phyloP scores from a whole-genome alignment of 805 yeast species.

The Saturnispora besseyi region DNA sequence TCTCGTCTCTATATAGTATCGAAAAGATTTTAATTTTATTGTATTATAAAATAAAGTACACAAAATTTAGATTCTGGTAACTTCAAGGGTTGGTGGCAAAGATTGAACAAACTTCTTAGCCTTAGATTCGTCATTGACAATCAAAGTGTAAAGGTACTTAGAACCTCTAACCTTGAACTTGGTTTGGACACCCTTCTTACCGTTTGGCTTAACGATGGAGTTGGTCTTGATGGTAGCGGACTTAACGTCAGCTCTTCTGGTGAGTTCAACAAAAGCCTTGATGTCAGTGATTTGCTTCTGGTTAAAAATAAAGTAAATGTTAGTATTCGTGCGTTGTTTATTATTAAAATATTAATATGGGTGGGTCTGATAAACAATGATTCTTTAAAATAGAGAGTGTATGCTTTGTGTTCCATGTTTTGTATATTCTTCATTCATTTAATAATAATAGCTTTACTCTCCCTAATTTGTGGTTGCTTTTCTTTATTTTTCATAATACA shows the following conservation, averaged over 20 bases:
- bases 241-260: conserved; percentile 92
- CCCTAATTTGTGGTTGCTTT: no score
- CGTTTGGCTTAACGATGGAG: conserved; percentile 70
- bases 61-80: conserved; percentile 32
- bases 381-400: no score
- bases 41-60: conserved; percentile 6
- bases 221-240: conserved; percentile 91
- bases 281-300: conserved; percentile 81
- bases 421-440: no score
- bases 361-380: no score
- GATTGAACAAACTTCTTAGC: conserved; percentile 97
- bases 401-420: no score
- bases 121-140: conserved; percentile 90
- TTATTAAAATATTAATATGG: not conserved
- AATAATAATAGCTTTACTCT: no score
- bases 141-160: conserved; percentile 88
- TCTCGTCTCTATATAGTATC: not conserved
- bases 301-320: not conserved
- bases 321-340: not conserved
- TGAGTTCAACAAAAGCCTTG: conserved; percentile 94
- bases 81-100: conserved; percentile 86
- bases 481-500: no score
- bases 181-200: conserved; percentile 85
- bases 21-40: conserved; percentile 1
- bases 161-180: conserved; percentile 99